Evolutionary conservation across 352 stramenopile genomes (phyloP).

Genomic region (Phytophthora fragariae): DNA sequence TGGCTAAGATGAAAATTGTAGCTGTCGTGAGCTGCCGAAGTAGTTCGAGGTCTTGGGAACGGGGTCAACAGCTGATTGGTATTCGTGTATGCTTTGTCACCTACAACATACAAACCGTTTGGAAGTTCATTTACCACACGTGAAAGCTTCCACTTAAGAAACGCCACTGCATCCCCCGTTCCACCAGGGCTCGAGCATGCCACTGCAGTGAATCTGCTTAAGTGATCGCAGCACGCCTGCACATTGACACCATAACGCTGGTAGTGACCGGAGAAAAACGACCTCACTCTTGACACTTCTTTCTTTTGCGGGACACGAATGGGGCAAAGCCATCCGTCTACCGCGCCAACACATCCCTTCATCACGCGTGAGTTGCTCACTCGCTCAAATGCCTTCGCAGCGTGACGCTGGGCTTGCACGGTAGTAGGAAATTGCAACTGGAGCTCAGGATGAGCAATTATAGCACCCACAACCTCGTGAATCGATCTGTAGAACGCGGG

Average conservation of each 20-base stretch:
- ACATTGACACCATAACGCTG: constrained; percentile 4
- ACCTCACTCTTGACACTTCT: neutral
- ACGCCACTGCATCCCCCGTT: neutral
- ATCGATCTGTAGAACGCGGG: neutral
- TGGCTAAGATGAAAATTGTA: neutral
- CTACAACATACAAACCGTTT: neutral
- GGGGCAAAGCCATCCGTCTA: neutral
- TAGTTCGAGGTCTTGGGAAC: neutral
- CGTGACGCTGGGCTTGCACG: neutral
- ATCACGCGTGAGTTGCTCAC: neutral
- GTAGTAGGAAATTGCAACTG: neutral
- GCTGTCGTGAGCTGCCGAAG: neutral
- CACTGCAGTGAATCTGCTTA: neutral
- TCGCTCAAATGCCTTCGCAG: neutral
- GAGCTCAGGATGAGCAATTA: neutral
- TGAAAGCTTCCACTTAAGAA: neutral
- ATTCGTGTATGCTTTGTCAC: neutral
- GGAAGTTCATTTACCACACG: neutral
- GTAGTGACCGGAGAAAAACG: constrained; percentile 8
- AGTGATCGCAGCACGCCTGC: neutral
- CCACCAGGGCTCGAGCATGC: neutral
- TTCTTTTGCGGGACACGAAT: neutral
- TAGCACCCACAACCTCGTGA: neutral
- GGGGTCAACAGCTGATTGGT: neutral
- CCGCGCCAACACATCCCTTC: neutral